These are phyloP conservation scores for Musa troglodytarum DNA, from an alignment of 176 grass and related monocot genomes.

Conservation along the genomic window DNA sequence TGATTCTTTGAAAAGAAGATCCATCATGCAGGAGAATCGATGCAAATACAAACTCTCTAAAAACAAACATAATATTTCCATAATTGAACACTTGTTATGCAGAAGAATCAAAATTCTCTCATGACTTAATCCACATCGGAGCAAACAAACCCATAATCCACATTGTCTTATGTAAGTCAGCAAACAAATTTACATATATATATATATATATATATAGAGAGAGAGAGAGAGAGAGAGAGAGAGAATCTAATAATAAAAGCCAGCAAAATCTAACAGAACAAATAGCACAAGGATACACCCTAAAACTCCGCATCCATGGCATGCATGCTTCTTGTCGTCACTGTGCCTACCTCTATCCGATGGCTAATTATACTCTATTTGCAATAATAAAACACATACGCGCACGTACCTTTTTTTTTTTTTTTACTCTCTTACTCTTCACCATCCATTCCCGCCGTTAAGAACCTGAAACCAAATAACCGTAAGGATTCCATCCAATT, in stretches of 20 bases:
- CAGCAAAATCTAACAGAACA: too few species aligned
- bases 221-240: not conserved
- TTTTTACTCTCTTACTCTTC: not conserved
- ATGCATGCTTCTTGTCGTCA: slow-evolving; percentile 24
- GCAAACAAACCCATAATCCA: not conserved
- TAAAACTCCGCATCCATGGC: slow-evolving; percentile 92
- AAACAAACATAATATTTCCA: too few species aligned
- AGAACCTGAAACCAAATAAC: slow-evolving; percentile 1
- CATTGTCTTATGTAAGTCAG: slow-evolving; percentile 3
- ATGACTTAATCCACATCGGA: too few species aligned
- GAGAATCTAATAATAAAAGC: slow-evolving; percentile 10
- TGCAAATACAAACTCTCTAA: too few species aligned
- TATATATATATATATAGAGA: not conserved
- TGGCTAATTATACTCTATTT: slow-evolving; percentile 21
- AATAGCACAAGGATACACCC: slow-evolving; percentile 63
- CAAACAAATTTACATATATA: not conserved
- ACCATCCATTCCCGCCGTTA: slow-evolving; percentile 6
- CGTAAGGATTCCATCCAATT: not conserved
- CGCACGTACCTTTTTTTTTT: slow-evolving; percentile 20
- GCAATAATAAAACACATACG: not conserved
- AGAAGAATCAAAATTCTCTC: too few species aligned
- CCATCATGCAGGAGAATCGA: too few species aligned
- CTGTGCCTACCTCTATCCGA: slow-evolving; percentile 37
- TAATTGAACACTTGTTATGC: too few species aligned
- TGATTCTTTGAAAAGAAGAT: too few species aligned